Evolutionary conservation across 2,329 filamentous ascomycete species (phyloP), one percentile per base, ranked within the genome.

Genomic region (Zymoseptoria passerinii): DNA sequence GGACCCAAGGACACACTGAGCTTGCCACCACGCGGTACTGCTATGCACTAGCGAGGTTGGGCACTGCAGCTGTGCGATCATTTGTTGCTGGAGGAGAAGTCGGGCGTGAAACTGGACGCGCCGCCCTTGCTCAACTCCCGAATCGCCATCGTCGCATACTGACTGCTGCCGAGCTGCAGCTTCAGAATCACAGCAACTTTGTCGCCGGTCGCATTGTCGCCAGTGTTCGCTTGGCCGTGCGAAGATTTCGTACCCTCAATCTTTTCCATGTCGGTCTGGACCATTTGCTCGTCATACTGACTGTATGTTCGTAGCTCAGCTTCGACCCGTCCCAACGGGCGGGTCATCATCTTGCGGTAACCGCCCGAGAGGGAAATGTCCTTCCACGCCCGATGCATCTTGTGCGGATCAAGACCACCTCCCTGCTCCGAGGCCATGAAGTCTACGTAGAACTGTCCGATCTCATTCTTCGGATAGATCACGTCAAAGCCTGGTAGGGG

Each of bases 401-500:
- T 81, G 68, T 87, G 81, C 0, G 94, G 92, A 71, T 95, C 85
- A 10, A 99, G 79, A 1, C 78, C 76, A 9, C 92, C 92, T 61
- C 94, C 92, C 62, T 83, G 81, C 52, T 88, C 82, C 54, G 82
- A 87, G 29, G 76, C 83, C 95, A 99, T 99, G 75, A 96, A 95
- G 2, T 83, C 80, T 63, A 81, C 81, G 76, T 97, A 99, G 72
- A 87, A 95, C 2, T 83, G 80, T n/a, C 88, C 90, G 62, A 96
- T 84, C 40, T 84, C 83, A 72, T 99, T 97, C 20, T 79, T 71
- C 0, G 94, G 94, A 70, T 97, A 99, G 40, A 89, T 74, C 48
- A 97, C 83, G 66, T 96, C 91, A 76, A 86, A 96, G 18, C 94
- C 94, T 0, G 94, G 94, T n/a, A 88, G 86, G 2, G 95, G 92